phyloP scores from a whole-genome alignment of 331 rosid species.

The Quercus lobata region DNA sequence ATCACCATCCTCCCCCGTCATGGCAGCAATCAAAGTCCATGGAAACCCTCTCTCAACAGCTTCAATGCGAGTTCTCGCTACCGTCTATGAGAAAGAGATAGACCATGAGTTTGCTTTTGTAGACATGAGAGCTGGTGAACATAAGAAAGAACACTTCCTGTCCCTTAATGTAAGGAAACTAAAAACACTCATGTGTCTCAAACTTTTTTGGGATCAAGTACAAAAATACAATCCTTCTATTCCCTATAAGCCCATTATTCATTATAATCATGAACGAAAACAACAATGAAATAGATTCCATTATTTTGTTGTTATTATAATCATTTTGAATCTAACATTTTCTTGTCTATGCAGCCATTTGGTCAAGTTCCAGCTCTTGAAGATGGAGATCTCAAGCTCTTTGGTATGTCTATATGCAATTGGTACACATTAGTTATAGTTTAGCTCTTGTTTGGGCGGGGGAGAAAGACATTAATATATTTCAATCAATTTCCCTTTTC shows the following conservation, averaged over 20 bases:
- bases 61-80: conserved; percentile 28
- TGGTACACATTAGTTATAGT: no score
- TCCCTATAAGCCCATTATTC: no score
- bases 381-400: conserved; percentile 59
- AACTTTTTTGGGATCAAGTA: background rate
- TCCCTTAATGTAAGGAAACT: conserved; percentile 45
- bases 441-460: no score
- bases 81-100: conserved; percentile 49
- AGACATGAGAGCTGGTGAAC: conserved; percentile 43
- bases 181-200: background rate
- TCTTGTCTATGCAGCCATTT: conserved; percentile 47
- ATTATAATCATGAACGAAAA: no score
- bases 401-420: conserved; percentile 31
- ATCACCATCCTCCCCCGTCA: background rate
- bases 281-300: no score
- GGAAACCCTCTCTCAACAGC: conserved; percentile 45
- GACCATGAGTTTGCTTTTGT: conserved; percentile 45
- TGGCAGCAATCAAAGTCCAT: conserved; percentile 46
- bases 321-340: background rate
- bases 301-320: no score
- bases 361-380: conserved; percentile 72
- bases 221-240: no score
- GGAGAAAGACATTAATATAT: background rate
- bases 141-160: conserved; percentile 52
- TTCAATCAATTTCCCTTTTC: no score